These are phyloP conservation scores for Mortierella sp. DNA, from an alignment of 371 early-diverging fungal species.

Conservation along the genomic window DNA sequence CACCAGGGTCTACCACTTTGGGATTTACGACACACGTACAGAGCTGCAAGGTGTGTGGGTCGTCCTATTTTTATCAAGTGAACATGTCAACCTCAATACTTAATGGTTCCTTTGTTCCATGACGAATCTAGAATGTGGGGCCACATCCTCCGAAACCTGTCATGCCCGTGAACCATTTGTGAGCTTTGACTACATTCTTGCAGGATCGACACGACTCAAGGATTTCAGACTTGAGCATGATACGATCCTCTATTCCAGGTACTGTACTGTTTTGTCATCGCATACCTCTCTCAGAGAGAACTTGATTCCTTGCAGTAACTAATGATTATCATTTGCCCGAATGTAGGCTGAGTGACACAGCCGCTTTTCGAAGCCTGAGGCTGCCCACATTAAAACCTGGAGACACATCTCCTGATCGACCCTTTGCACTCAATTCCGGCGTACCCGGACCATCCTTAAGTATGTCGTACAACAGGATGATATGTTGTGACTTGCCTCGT, in stretches of 20 bases:
- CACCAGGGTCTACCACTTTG: conserved; percentile 44
- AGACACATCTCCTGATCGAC: conserved; percentile 25
- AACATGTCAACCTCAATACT: too few relatives aligned
- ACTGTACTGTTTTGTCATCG: too few relatives aligned
- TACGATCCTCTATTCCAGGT: conserved; percentile 42
- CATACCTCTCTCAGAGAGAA: too few relatives aligned
- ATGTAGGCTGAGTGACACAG: conserved; percentile 31
- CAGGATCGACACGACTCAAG: conserved; percentile 44
- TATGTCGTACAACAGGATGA: neutral
- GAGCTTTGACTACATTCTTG: conserved; percentile 43
- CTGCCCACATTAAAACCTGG: conserved; percentile 27
- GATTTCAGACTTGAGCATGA: conserved; percentile 49
- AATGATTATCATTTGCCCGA: neutral
- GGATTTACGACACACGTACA: conserved; percentile 13
- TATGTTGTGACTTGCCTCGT: neutral
- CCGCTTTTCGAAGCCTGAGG: conserved; percentile 22
- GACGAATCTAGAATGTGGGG: conserved; percentile 17
- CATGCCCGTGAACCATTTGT: conserved; percentile 38
- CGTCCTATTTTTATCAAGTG: too few relatives aligned
- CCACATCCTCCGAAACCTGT: conserved; percentile 26
- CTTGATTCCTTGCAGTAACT: neutral
- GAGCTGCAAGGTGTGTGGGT: conserved; percentile 18
- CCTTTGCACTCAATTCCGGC: conserved; percentile 22
- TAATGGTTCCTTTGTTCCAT: neutral
- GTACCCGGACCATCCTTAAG: conserved; percentile 17